Evolutionary conservation across 768 basidiomycete species (phyloP).

Genomic region (Leucosporidium scottii): DNA sequence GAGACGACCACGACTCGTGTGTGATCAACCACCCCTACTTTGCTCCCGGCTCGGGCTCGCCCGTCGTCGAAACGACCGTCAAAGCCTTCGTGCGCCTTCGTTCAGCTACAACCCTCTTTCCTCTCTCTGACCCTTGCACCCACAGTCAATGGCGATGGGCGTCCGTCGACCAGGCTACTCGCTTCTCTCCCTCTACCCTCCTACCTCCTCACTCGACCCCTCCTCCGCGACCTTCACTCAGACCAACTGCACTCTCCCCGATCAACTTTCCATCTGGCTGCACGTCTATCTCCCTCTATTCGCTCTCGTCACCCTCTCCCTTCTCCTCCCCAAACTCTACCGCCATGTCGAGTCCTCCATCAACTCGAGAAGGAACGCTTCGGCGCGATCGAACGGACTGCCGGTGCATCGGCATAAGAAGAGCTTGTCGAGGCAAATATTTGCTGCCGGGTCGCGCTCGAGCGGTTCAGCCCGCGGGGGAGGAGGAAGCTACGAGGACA

Average conservation of each 20-base stretch:
- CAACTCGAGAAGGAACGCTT: not conserved
- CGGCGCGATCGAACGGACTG: slow-evolving; percentile 26
- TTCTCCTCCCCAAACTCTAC: slow-evolving; percentile 31
- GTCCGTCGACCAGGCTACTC: slow-evolving; percentile 80
- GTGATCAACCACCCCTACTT: slow-evolving; percentile 49
- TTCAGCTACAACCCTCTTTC: not conserved
- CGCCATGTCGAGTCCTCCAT: not conserved
- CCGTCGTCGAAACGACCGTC: slow-evolving; percentile 63
- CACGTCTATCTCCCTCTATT: slow-evolving; percentile 45
- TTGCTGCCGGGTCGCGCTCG: not conserved
- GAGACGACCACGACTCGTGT: slow-evolving; percentile 95
- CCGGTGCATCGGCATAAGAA: slow-evolving; percentile 15
- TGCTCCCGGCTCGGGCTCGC: slow-evolving; percentile 23
- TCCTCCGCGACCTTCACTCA: slow-evolving; percentile 14
- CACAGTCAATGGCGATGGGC: slow-evolving; percentile 67
- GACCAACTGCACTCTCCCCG: slow-evolving; percentile 62
- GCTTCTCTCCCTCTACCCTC: slow-evolving; percentile 60
- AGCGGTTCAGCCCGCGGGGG: too few species aligned
- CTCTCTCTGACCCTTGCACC: not conserved
- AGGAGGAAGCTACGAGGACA: not conserved
- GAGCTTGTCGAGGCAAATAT: not conserved
- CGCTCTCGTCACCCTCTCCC: slow-evolving; percentile 15
- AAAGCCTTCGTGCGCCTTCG: slow-evolving; percentile 54
- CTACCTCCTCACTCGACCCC: slow-evolving; percentile 32
- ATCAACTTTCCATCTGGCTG: slow-evolving; percentile 73